Percentiles rank a stretch among this genome's conserved stretches.
phyloP scores from a whole-genome alignment of 441 rosid genomes.

The Corymbia citriodora region DNA sequence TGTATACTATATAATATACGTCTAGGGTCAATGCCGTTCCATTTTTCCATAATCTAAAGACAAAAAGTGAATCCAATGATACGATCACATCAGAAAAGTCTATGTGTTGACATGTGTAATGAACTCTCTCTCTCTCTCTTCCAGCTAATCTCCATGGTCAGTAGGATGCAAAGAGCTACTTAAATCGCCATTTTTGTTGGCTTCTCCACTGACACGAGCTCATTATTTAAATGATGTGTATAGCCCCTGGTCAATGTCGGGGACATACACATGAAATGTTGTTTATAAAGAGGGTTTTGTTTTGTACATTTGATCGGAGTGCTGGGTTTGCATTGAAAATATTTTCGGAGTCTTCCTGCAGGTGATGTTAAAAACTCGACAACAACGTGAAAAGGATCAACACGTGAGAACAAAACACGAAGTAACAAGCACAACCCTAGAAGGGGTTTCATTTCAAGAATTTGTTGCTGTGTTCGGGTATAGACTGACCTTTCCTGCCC shows the following conservation, averaged over 20 bases:
- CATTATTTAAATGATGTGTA: neutral
- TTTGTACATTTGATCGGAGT: neutral
- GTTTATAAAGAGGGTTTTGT: neutral
- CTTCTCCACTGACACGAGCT: neutral
- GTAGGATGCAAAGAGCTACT: neutral
- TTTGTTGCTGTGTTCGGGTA: neutral
- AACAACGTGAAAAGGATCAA: conserved; percentile 3
- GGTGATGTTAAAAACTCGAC: neutral
- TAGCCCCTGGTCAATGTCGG: neutral
- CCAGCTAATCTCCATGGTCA: neutral
- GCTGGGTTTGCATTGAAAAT: neutral
- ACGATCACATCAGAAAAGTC: neutral
- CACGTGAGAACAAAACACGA: neutral
- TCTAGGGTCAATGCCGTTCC: neutral
- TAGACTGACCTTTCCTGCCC: neutral
- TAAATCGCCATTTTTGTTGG: neutral
- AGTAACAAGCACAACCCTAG: neutral
- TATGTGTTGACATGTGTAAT: neutral
- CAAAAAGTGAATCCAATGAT: neutral
- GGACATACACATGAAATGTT: neutral
- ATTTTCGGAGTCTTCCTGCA: neutral
- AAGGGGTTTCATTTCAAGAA: neutral
- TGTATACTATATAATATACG: neutral
- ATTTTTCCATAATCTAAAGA: neutral
- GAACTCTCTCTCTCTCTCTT: neutral